phyloP scores from a whole-genome alignment of 768 basidiomycete species.

The Coprinellus aureogranulatus region DNA sequence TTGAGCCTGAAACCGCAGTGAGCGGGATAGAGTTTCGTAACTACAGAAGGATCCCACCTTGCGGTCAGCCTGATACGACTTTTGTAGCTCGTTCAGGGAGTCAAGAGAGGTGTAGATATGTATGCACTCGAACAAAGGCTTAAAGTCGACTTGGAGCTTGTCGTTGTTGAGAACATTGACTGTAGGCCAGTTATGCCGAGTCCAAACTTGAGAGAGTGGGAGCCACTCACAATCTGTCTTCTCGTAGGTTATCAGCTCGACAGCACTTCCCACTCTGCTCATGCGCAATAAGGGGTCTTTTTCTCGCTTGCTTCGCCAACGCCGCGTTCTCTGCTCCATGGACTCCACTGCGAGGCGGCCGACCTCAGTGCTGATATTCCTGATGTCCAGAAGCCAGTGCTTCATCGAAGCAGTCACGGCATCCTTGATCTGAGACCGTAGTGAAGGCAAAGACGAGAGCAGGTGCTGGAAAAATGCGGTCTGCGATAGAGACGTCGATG shows the following conservation, averaged over 20 bases:
- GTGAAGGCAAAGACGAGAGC: slow-evolving; percentile 85
- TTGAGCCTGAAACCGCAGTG: slow-evolving; percentile 73
- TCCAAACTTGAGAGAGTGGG: background rate
- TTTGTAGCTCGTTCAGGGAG: slow-evolving; percentile 84
- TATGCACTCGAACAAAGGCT: slow-evolving; percentile 92
- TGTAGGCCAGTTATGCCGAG: slow-evolving; percentile 29
- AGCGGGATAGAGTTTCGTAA: slow-evolving; percentile 6
- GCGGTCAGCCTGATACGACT: slow-evolving; percentile 94
- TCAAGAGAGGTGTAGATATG: slow-evolving; percentile 94
- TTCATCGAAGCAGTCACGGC: slow-evolving; percentile 94
- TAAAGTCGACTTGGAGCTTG: slow-evolving; percentile 85
- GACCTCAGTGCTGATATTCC: slow-evolving; percentile 83
- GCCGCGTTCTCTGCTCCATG: slow-evolving; percentile 79
- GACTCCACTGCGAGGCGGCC: slow-evolving; percentile 85
- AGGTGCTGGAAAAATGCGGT: slow-evolving; percentile 93
- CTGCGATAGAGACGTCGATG: slow-evolving; percentile 82
- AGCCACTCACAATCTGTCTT: slow-evolving; percentile 84
- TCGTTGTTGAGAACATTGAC: slow-evolving; percentile 93
- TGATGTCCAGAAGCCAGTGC: slow-evolving; percentile 93
- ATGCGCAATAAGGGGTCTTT: slow-evolving; percentile 76
- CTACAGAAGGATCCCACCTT: slow-evolving; percentile 48
- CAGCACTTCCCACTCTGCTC: slow-evolving; percentile 84
- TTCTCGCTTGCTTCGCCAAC: slow-evolving; percentile 83
- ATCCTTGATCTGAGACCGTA: slow-evolving; percentile 85
- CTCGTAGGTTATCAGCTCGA: slow-evolving; percentile 90